Percentiles rank a stretch among this genome's conserved stretches.
Evolutionary conservation across 2,329 filamentous ascomycete species (phyloP).

Genomic region (Penicillium sp.): DNA sequence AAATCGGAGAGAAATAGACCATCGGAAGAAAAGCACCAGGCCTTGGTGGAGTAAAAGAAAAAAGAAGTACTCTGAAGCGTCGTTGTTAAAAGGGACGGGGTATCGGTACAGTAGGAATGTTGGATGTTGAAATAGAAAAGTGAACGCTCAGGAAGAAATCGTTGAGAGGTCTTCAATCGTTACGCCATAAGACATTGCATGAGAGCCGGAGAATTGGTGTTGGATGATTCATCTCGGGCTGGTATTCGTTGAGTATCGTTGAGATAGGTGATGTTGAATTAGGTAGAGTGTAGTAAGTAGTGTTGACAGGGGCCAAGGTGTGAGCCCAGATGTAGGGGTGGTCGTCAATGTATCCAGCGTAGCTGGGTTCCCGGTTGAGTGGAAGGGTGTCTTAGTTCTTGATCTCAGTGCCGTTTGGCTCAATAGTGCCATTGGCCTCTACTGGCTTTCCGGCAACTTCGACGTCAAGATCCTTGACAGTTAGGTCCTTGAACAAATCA

Average conservation of each 20-base stretch:
- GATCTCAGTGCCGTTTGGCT: conserved; percentile 20
- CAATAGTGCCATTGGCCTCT: conserved; percentile 19
- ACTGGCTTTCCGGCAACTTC: conserved; percentile 29
- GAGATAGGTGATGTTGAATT: conserved; percentile 41
- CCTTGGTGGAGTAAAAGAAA: conserved; percentile 10
- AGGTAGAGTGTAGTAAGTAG: conserved; percentile 22
- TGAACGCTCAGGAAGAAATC: conserved; percentile 42
- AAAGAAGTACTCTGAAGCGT: conserved; percentile 21
- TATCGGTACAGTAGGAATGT: conserved; percentile 34
- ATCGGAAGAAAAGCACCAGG: conserved; percentile 23
- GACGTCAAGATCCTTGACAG: conserved; percentile 37
- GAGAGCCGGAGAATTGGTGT: conserved; percentile 22
- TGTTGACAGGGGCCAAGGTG: conserved; percentile 15
- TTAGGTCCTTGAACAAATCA: conserved; percentile 76
- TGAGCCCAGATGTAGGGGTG: neutral
- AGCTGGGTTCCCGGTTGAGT: conserved; percentile 7
- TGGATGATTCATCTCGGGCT: conserved; percentile 22
- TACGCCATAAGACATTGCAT: conserved; percentile 39
- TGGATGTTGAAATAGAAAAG: conserved; percentile 39
- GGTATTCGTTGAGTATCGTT: conserved; percentile 33
- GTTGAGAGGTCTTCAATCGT: conserved; percentile 44
- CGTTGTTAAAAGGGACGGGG: conserved; percentile 33
- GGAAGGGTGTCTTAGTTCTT: conserved; percentile 25
- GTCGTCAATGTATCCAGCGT: neutral
- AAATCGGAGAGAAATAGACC: conserved; percentile 6